These are phyloP conservation scores for Marasmius tenuissimus DNA, from an alignment of 1,284 basidiomycete genomes.

Conservation along the genomic window DNA sequence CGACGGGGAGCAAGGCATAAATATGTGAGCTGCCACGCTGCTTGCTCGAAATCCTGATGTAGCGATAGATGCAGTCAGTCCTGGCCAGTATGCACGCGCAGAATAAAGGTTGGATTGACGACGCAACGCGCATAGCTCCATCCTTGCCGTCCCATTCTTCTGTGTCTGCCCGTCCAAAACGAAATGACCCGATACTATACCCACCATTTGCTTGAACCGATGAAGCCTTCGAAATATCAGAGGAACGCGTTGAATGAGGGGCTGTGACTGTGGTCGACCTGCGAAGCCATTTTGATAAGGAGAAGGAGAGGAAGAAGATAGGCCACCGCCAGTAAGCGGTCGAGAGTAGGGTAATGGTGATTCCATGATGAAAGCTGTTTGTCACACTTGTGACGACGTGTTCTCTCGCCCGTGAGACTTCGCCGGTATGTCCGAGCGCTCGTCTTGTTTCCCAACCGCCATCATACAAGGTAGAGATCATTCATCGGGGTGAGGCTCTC, in stretches of 20 bases:
- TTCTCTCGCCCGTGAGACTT: not conserved
- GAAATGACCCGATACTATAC: conserved; percentile 19
- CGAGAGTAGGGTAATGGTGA: conserved; percentile 1
- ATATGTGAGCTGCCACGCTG: conserved; percentile 92
- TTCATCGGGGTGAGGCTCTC: no score
- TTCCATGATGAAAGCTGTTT: not conserved
- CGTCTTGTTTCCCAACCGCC: no score
- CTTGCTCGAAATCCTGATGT: conserved; percentile 88
- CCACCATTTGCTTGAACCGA: conserved; percentile 85
- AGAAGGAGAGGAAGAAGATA: not conserved
- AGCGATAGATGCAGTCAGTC: conserved; percentile 2
- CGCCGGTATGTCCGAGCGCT: no score
- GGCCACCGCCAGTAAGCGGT: not conserved
- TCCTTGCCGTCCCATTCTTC: not conserved
- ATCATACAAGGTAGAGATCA: no score
- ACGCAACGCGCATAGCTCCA: conserved; percentile 1
- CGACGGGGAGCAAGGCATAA: conserved; percentile 86
- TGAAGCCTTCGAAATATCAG: conserved; percentile 76
- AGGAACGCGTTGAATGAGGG: conserved; percentile 56
- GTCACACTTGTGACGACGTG: not conserved
- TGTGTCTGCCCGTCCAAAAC: not conserved
- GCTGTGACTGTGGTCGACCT: not conserved
- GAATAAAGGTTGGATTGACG: conserved; percentile 5
- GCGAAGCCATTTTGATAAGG: not conserved
- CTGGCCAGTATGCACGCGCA: not conserved